Evolutionary conservation across 139 green algal genomes (phyloP), one percentile per base, ranked within the genome.

Genomic region (Axilococcus clingmanii): DNA sequence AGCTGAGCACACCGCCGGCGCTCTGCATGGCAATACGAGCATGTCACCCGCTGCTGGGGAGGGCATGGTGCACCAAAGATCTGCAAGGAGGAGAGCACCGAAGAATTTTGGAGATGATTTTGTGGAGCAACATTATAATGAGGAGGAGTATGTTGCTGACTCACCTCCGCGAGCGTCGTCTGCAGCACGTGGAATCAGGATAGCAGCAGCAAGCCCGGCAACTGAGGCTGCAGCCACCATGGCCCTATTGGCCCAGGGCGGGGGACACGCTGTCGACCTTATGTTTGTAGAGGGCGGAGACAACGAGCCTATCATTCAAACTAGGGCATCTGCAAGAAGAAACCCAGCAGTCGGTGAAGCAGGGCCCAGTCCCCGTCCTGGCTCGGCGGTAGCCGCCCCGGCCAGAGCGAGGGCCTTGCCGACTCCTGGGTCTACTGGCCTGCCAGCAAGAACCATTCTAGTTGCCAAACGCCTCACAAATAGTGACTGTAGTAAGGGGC

Each of bases 391-490:
- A 17, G 41, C 41, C 37, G 35, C 15, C 52, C 37, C 14, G 24
- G 11, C 4, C 24, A n/a, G 28, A 5, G 9, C 32, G 17, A 31
- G 33, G 6, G 30, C 46, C 28, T 22, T 27, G 27, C 63, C 63
- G 33, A 66, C 55, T 16, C 47, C 63, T 4, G 27, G 34, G 17
- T 71, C 63, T 27, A 64, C 63, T 11, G 63, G 63, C 31, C 48
- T 71, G 14, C 63, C 63, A 7, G 63, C 63, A 2, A 48, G 63
- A 40, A 71, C 63, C 25, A 71, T 89, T 48, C 61, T 89, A 46
- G 75, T 86, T 44, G 74, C 79, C 49, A 89, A 89, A 63, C 50
- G 64, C 14, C 62, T 89, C 14, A 89, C 81, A 37, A 73, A 76
- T 19, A 82, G 68, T 23, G 81, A 89, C 44, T 63, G 72, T 22